Percentiles rank a stretch among this genome's conserved stretches.
Conservation (phyloP, 306 rosid genomes). For the Begonia fuchsioides region DNA sequence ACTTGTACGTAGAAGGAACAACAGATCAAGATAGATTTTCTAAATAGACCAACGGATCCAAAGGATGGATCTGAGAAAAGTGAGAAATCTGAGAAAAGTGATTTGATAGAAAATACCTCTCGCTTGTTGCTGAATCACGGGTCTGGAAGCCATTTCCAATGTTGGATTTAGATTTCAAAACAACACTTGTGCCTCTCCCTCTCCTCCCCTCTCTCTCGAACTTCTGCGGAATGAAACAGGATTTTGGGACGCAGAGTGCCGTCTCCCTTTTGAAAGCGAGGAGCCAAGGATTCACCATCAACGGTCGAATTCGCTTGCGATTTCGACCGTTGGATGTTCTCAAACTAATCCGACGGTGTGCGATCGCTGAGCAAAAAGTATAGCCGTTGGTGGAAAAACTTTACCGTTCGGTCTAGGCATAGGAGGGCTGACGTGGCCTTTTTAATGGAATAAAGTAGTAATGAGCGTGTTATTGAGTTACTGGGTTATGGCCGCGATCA, state of each 20-base stretch:
- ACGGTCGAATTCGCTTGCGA: conserved; percentile 39
- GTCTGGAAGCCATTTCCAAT: conserved; percentile 47
- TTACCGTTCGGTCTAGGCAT: too few species aligned
- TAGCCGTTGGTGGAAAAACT: too few species aligned
- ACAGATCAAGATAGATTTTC: background rate
- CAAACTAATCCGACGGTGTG: too few species aligned
- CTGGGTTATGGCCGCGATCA: too few species aligned
- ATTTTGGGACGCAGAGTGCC: too few species aligned
- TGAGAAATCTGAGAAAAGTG: background rate
- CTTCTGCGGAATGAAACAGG: too few species aligned
- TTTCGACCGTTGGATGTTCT: conserved; percentile 33
- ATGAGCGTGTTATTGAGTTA: too few species aligned
- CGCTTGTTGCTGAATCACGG: conserved; percentile 40
- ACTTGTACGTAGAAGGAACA: background rate
- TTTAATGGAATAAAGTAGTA: too few species aligned
- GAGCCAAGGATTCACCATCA: conserved; percentile 27
- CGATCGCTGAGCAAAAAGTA: too few species aligned
- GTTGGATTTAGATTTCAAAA: conserved; percentile 4
- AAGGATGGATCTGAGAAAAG: background rate
- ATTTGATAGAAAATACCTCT: conserved; percentile 23
- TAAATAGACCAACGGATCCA: background rate
- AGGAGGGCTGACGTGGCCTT: too few species aligned
- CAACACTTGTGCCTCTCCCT: conserved; percentile 1
- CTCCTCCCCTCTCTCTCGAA: too few species aligned
- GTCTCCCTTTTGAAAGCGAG: conserved; percentile 35